Evolutionary conservation across 2,329 filamentous ascomycete species (phyloP).

Genomic region (Diplodia sapinea): DNA sequence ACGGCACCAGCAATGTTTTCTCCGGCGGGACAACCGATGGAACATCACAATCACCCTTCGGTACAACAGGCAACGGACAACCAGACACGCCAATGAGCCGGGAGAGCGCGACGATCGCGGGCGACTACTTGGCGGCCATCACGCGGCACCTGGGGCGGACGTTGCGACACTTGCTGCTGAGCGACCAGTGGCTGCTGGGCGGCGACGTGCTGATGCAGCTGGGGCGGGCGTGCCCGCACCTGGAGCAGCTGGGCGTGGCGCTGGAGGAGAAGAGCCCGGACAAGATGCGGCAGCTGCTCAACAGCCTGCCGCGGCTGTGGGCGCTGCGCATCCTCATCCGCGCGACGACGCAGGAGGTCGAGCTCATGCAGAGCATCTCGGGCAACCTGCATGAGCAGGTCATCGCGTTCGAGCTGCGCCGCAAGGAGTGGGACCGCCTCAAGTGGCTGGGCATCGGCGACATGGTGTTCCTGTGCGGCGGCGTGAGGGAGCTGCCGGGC

Average conservation of each 20-base stretch:
- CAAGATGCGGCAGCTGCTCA: slow-evolving; percentile 45
- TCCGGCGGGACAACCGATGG: slow-evolving; percentile 36
- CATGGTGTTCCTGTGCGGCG: slow-evolving; percentile 47
- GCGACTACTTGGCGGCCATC: slow-evolving; percentile 59
- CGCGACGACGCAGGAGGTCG: slow-evolving; percentile 38
- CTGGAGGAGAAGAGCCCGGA: slow-evolving; percentile 59
- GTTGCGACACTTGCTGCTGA: slow-evolving; percentile 63
- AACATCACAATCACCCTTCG: slow-evolving; percentile 26
- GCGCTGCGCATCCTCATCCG: slow-evolving; percentile 49
- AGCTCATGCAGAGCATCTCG: slow-evolving; percentile 39
- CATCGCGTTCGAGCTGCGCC: slow-evolving; percentile 44
- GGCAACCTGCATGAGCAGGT: slow-evolving; percentile 43
- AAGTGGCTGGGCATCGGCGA: slow-evolving; percentile 51
- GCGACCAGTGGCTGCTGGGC: slow-evolving; percentile 61
- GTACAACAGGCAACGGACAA: neutral
- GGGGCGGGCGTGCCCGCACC: slow-evolving; percentile 60
- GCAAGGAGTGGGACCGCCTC: slow-evolving; percentile 43
- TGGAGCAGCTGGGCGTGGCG: slow-evolving; percentile 64
- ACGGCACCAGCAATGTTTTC: slow-evolving; percentile 33
- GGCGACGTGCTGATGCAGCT: slow-evolving; percentile 57
- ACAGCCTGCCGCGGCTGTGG: slow-evolving; percentile 48
- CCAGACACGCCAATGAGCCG: slow-evolving; percentile 23
- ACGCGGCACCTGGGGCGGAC: slow-evolving; percentile 57
- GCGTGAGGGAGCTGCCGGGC: slow-evolving; percentile 36
- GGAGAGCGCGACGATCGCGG: slow-evolving; percentile 38